Conservation (phyloP, 2,329 filamentous ascomycete species). For the Cryphonectria nitschkei region DNA sequence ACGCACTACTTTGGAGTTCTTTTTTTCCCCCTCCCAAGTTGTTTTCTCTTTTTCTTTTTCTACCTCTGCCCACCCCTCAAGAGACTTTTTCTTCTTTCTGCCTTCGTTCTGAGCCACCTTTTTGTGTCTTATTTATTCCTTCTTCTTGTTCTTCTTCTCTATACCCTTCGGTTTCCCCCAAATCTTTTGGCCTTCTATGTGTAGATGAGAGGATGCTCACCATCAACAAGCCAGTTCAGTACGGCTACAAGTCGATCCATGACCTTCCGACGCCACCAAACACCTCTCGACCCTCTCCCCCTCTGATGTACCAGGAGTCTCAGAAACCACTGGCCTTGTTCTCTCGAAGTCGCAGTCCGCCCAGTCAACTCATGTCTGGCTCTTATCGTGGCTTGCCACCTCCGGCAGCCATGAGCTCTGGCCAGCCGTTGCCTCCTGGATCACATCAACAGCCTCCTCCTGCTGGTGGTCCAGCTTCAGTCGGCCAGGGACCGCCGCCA, state of each 20-base stretch:
- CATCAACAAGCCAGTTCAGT: constrained; percentile 61
- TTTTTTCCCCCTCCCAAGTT: constrained; percentile 12
- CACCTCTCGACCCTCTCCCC: constrained; percentile 59
- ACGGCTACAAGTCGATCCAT: constrained; percentile 65
- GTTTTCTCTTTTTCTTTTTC: constrained; percentile 12
- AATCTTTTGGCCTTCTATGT: constrained; percentile 27
- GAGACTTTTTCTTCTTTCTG: constrained; percentile 12
- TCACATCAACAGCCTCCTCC: constrained; percentile 37
- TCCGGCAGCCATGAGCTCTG: constrained; percentile 66
- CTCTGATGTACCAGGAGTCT: constrained; percentile 54
- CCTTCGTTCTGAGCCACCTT: constrained; percentile 15
- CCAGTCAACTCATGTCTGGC: constrained; percentile 65
- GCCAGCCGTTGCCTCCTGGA: constrained; percentile 48
- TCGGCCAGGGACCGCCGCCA: constrained; percentile 33
- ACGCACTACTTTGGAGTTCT: constrained; percentile 12
- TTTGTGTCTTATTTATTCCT: constrained; percentile 9
- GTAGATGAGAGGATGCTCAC: constrained; percentile 62
- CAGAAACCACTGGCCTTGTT: constrained; percentile 46
- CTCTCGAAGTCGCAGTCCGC: constrained; percentile 51
- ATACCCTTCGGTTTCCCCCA: constrained; percentile 20
- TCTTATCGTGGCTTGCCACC: constrained; percentile 72
- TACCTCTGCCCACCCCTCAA: constrained; percentile 6
- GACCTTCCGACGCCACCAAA: constrained; percentile 63
- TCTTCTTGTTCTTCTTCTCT: constrained; percentile 12
- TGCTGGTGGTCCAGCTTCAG: constrained; percentile 35